Conservation (phyloP, 2,329 filamentous ascomycete genomes). For the Ascosphaera acerosa region DNA sequence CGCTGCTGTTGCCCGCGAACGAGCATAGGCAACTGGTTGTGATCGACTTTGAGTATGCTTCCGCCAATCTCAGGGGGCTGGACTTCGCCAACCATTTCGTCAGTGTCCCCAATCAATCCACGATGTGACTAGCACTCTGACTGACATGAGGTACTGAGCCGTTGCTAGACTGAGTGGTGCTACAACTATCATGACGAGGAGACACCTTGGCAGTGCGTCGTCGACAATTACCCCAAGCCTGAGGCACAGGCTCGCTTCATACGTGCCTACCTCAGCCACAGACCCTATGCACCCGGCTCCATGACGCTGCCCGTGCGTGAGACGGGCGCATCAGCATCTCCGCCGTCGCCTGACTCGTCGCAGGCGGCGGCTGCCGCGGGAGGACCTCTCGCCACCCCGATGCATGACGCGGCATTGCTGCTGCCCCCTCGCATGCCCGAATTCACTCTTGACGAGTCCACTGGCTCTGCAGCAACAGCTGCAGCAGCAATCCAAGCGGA, state of each 20-base stretch:
- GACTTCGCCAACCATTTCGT: conserved; percentile 97
- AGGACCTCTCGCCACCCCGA: too few relatives aligned
- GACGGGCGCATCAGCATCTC: conserved; percentile 8
- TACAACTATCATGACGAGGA: conserved; percentile 78
- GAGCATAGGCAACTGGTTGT: conserved; percentile 90
- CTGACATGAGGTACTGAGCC: neutral
- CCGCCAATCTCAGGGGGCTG: conserved; percentile 58
- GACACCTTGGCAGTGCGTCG: conserved; percentile 40
- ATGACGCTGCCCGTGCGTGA: neutral
- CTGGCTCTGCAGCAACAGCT: conserved; percentile 21
- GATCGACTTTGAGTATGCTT: conserved; percentile 95
- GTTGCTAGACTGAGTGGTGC: conserved; percentile 65
- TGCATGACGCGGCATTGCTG: too few relatives aligned
- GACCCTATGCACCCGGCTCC: conserved; percentile 12
- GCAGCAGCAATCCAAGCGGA: conserved; percentile 25
- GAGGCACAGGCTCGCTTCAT: conserved; percentile 73
- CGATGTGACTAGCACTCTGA: too few relatives aligned
- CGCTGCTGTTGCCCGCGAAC: conserved; percentile 67
- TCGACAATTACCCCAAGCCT: conserved; percentile 42
- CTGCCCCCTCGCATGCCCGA: conserved; percentile 20
- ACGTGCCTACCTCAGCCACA: conserved; percentile 63
- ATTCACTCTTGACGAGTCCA: conserved; percentile 63
- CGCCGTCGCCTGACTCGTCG: too few relatives aligned
- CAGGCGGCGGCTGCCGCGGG: too few relatives aligned
- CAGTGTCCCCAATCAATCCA: conserved; percentile 14